Percentiles rank a stretch among this genome's conserved stretches.
Evolutionary conservation across 1,284 basidiomycete genomes (phyloP).

Genomic region (Austroboletus novae-zelandiae): DNA sequence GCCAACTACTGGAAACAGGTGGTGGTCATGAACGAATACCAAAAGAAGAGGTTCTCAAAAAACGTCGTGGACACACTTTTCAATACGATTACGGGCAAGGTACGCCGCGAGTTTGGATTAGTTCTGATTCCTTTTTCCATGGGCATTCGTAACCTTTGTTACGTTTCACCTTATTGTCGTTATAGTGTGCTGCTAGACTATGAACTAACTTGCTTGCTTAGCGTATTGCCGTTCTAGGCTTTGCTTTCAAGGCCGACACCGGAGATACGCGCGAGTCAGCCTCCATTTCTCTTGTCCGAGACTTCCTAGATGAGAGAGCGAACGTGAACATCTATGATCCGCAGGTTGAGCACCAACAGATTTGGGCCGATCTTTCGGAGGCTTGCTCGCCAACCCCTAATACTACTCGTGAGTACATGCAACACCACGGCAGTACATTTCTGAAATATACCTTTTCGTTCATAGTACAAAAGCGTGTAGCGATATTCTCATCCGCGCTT

Average conservation of each 20-base stretch:
- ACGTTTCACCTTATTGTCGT: background rate
- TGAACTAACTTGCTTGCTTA: constrained; percentile 34
- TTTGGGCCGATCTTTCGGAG: constrained; percentile 74
- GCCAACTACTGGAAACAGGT: constrained; percentile 97
- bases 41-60: constrained; percentile 89
- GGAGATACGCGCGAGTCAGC: constrained; percentile 97
- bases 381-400: constrained; percentile 58
- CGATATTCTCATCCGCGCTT: constrained; percentile 71
- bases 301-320: constrained; percentile 92
- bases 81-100: constrained; percentile 96
- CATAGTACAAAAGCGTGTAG: constrained; percentile 85
- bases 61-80: constrained; percentile 93
- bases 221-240: constrained; percentile 95
- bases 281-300: constrained; percentile 91
- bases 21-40: constrained; percentile 95
- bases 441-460: background rate
- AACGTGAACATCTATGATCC: constrained; percentile 91
- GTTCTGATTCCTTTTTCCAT: too few relatives aligned
- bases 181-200: background rate
- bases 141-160: background rate
- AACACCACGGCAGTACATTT: background rate
- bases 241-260: constrained; percentile 96
- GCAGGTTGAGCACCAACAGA: constrained; percentile 71
- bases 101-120: constrained; percentile 35
- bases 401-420: constrained; percentile 52